Conservation (phyloP, 169 alveolate species). For the Babesia gibsoni region DNA sequence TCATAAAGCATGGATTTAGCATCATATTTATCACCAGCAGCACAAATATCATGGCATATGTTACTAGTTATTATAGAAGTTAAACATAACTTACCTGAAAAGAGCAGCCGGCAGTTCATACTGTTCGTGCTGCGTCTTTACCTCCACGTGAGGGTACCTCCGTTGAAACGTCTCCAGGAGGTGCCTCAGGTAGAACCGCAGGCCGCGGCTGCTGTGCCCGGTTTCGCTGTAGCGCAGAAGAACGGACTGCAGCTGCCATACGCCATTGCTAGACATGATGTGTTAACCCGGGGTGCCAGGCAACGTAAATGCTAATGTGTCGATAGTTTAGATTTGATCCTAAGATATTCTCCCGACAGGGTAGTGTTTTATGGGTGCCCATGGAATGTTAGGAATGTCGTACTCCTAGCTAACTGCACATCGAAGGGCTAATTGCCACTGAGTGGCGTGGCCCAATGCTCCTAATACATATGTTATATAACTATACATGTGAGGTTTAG, state of each 20-base stretch:
- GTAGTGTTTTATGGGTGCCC: too few species aligned
- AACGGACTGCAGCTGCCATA: slow-evolving; percentile 73
- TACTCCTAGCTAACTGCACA: too few species aligned
- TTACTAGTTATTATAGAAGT: background rate
- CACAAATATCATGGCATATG: background rate
- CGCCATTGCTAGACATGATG: slow-evolving; percentile 70
- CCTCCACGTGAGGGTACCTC: slow-evolving; percentile 69
- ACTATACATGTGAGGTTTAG: too few species aligned
- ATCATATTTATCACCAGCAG: background rate
- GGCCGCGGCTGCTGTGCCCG: slow-evolving; percentile 77
- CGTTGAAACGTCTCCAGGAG: slow-evolving; percentile 68
- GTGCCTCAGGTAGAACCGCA: slow-evolving; percentile 70
- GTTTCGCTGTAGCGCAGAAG: slow-evolving; percentile 73
- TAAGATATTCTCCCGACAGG: too few species aligned
- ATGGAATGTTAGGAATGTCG: too few species aligned
- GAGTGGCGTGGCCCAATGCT: too few species aligned
- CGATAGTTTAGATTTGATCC: too few species aligned
- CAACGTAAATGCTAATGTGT: background rate
- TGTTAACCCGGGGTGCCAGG: background rate
- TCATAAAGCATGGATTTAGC: background rate
- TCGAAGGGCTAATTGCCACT: too few species aligned
- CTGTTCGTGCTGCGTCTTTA: slow-evolving; percentile 74
- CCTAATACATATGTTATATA: too few species aligned
- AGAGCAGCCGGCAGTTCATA: slow-evolving; percentile 75
- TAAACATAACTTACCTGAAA: slow-evolving; percentile 56